A percentile compares a stretch with the other conserved stretches of the same genome.
phyloP scores from a whole-genome alignment of 352 stramenopile species.

The Globisporangium camurandrum region DNA sequence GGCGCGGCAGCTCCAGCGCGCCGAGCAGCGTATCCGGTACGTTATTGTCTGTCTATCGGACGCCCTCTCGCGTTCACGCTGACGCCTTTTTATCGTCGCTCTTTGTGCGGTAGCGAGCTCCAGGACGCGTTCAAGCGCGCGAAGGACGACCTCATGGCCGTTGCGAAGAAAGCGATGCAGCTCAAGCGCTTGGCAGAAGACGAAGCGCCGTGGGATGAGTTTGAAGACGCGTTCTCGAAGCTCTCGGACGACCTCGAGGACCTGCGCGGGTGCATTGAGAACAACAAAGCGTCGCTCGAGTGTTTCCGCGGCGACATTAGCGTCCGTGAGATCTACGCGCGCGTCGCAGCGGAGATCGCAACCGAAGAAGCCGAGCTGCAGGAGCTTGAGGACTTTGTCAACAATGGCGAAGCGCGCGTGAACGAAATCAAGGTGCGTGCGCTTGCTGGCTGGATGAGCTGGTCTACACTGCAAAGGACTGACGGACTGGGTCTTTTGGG shows the following conservation, averaged over 20 bases:
- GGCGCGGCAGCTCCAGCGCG: constrained; percentile 47
- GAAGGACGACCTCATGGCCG: constrained; percentile 57
- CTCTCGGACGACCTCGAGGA: constrained; percentile 76
- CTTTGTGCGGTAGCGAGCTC: constrained; percentile 38
- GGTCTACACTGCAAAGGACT: no score
- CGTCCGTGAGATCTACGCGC: constrained; percentile 69
- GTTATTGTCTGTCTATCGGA: constrained; percentile 4
- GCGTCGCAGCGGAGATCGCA: constrained; percentile 53
- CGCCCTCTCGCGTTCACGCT: no score
- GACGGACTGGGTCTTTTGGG: neutral
- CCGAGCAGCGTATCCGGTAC: constrained; percentile 39
- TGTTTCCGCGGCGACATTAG: constrained; percentile 75
- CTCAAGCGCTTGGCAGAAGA: constrained; percentile 59
- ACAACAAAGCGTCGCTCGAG: constrained; percentile 73
- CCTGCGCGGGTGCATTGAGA: constrained; percentile 71
- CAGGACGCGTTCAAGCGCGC: constrained; percentile 49
- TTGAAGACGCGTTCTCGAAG: constrained; percentile 49
- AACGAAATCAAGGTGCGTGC: constrained; percentile 56
- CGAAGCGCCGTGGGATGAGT: constrained; percentile 55
- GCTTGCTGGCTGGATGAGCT: neutral
- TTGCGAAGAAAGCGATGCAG: constrained; percentile 57
- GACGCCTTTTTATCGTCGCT: no score
- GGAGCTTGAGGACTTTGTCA: constrained; percentile 59
- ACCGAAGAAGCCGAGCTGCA: constrained; percentile 48
- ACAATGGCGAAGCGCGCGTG: constrained; percentile 53